Base-by-base conservation (phyloP, 306 rosid genomes). In the Dryas alaskensis region DNA sequence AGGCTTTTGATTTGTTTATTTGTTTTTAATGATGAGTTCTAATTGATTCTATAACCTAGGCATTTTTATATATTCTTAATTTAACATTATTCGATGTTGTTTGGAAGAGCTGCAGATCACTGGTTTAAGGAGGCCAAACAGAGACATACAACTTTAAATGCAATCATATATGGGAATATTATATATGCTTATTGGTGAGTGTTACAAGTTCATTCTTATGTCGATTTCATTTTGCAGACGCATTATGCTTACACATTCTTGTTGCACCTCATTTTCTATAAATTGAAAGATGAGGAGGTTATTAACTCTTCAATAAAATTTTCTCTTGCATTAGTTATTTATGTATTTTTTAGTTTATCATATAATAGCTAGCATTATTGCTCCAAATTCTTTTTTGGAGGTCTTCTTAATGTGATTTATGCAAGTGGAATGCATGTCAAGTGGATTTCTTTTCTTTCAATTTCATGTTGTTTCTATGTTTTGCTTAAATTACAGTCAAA, bases 71-170 rank as follows among this genome's bases (percentile, higher is more conserved):
- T 82, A 73, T 67, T 52, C 65, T 63, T 75, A 79, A 81, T 89
- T 78, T 78, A 82, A 88, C 75, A 58, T 76, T 81, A 42, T 70
- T 71, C 84, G 74, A 73, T 87, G 81, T 77, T 84, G 58, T 83
- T 83, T 84, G 89, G 83, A 94, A 94, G 98, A 91, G 92, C 90
- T 85, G 98, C 98, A 91, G 98, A 91, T 85, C 81, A 63, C 73
- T 94, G 97, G 98, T 94, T 91, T 78, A 75, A 87, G 84, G 96
- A 91, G 87, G 98, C 98, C 51, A 85, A 88, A 81, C 90, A 86
- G 88, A 84, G 78, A 60, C 87, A 89, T 75, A 74, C 82, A 69
- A 81, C 88, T 52, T 82, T 94, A 79, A 94, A 91, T 81, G 96
- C 96, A 65, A 81, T 91, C 83, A 89, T 91, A 64, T 94, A 91